Evolutionary conservation across 805 yeast species (phyloP), one percentile per base, ranked within the genome.

Genomic region (Wickerhamomyces sydowiorum): DNA sequence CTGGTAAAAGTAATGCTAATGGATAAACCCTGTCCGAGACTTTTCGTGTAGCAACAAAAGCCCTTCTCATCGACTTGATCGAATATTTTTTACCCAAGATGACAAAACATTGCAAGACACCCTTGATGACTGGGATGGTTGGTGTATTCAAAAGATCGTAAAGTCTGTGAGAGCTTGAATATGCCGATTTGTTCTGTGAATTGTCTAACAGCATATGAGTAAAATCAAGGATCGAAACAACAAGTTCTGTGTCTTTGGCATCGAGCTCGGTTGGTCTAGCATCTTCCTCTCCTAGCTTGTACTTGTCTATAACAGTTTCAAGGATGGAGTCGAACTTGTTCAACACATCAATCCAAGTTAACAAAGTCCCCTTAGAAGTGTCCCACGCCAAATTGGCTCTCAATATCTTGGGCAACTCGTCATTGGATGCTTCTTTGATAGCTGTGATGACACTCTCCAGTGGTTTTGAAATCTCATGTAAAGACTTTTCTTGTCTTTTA

Each of bases 281-380:
- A 40, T 61, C 52, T 17, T 72, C 73, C 13, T 68, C 67, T 28
- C 66, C 70, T 40, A 80, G 60, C 27, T 59, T 62, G 53, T 86
- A 83, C 46, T 76, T 76, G 7, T 62, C 62, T 14, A 84, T 73
- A 19, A 73, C 65, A 4, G 54, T 51, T 39, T 79, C 84, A 40
- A 86, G 64, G 7, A 86, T 70, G 12, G 67, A 72, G 57, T 90
- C 96, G 54, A 90, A 78, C 51, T 82, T 69, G 59, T 88, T 84
- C 51, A 91, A 66, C 1, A 86, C 78, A 0, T 82, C 74, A 23
- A 86, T 75, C 93, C 96, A 90, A 45, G 80, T 81, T 46, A 73
- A 73, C 27, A 91, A 61, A 51, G 86, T 84, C 29, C 84, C 86
- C 46, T 78, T 69, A 8, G 87, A 82, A 20, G 80, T 64, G 24